Conservation (phyloP, 2,329 filamentous ascomycete genomes). For the Hymenotorrendiella dingleyae region DNA sequence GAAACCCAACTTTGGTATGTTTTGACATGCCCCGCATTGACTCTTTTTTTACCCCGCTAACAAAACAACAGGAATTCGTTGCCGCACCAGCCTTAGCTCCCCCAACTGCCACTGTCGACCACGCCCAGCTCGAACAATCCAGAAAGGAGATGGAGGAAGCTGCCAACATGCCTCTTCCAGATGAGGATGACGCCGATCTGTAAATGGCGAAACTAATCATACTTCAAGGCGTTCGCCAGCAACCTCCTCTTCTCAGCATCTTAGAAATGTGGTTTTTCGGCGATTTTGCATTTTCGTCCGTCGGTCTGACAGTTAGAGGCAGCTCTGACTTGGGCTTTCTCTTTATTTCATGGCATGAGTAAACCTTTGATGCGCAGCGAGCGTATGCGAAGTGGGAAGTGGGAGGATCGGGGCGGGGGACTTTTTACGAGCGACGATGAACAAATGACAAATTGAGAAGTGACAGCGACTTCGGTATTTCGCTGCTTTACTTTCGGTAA, state of each 20-base stretch:
- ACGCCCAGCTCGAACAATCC: conserved; percentile 74
- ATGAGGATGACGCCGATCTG: conserved; percentile 76
- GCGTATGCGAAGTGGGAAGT: conserved; percentile 14
- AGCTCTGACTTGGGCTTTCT: conserved; percentile 20
- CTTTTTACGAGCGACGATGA: conserved; percentile 27
- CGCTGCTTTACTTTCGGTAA: conserved; percentile 21
- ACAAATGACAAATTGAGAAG: conserved; percentile 19
- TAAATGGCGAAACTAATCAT: conserved; percentile 21
- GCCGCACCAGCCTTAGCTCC: conserved; percentile 91
- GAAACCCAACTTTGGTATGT: conserved; percentile 78
- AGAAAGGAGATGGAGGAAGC: conserved; percentile 83
- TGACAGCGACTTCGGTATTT: conserved; percentile 21
- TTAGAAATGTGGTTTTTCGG: conserved; percentile 31
- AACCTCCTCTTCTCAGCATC: conserved; percentile 27
- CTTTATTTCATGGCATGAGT: conserved; percentile 24
- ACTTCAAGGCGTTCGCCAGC: conserved; percentile 14
- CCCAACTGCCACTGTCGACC: conserved; percentile 85
- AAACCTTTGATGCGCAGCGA: conserved; percentile 21
- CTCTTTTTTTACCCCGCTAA: conserved; percentile 16
- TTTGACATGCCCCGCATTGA: conserved; percentile 16
- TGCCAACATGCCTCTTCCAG: conserved; percentile 77
- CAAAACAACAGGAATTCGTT: conserved; percentile 72
- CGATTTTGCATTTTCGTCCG: conserved; percentile 29
- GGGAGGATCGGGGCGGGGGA: conserved; percentile 3
- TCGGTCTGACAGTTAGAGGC: conserved; percentile 28